Evolutionary conservation across 495 filamentous ascomycete genomes (phyloP).

Genomic region (Tuber magnatum): DNA sequence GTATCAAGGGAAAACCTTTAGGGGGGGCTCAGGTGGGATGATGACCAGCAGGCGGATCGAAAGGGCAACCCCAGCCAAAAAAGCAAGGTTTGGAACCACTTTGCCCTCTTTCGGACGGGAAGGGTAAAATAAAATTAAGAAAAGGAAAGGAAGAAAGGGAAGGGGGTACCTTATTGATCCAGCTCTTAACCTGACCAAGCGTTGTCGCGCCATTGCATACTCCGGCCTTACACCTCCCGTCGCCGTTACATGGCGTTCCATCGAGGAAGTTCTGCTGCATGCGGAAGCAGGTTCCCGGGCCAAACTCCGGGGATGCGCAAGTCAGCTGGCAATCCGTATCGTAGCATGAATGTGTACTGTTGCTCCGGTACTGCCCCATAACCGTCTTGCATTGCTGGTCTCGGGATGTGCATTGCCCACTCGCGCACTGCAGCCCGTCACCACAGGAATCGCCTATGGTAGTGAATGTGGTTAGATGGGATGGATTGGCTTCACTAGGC

Average conservation of each 20-base stretch:
- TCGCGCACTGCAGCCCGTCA: constrained; percentile 66
- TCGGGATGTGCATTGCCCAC: constrained; percentile 89
- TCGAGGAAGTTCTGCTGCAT: constrained; percentile 92
- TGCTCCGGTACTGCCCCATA: constrained; percentile 68
- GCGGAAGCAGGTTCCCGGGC: constrained; percentile 56
- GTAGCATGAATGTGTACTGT: constrained; percentile 77
- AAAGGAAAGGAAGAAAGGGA: neutral
- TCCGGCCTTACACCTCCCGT: constrained; percentile 70
- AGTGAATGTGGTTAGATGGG: neutral
- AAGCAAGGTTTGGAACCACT: neutral
- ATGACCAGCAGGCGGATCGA: neutral
- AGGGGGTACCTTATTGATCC: constrained; percentile 49
- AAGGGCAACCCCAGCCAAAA: neutral
- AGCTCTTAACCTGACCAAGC: constrained; percentile 55
- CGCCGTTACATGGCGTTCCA: constrained; percentile 77
- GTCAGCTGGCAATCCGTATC: constrained; percentile 62
- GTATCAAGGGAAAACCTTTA: neutral
- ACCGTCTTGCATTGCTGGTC: constrained; percentile 81
- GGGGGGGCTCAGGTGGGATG: neutral
- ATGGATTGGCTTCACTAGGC: neutral
- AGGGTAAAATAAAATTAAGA: neutral
- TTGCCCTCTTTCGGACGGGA: neutral
- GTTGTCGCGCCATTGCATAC: constrained; percentile 59
- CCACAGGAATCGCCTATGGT: constrained; percentile 49
- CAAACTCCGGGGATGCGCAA: constrained; percentile 66